phyloP scores from a whole-genome alignment of 2,329 filamentous ascomycete genomes.

The Cadophora malorum region DNA sequence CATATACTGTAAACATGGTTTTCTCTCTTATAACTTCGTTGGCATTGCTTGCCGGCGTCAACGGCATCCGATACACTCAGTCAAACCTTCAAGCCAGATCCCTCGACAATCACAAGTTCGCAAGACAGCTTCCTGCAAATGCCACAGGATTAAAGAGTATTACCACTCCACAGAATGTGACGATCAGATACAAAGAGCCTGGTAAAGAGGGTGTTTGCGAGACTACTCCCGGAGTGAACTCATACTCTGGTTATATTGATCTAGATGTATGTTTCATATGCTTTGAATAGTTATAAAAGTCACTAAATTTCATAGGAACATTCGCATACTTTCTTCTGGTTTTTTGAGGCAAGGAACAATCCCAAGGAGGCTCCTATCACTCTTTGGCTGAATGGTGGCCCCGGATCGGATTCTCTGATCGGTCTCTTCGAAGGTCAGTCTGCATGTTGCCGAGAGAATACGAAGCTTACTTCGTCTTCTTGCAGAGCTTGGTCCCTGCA shows the following conservation, averaged over 20 bases:
- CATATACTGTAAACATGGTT: slow-evolving; percentile 22
- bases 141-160: slow-evolving; percentile 48
- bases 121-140: slow-evolving; percentile 49
- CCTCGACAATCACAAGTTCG: slow-evolving; percentile 27
- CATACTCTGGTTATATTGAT: slow-evolving; percentile 42
- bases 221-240: slow-evolving; percentile 41
- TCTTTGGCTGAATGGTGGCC: slow-evolving; percentile 60
- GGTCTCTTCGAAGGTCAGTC: slow-evolving; percentile 53
- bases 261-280: slow-evolving; percentile 32
- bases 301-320: slow-evolving; percentile 45
- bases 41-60: slow-evolving; percentile 26
- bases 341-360: slow-evolving; percentile 57
- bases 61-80: slow-evolving; percentile 29
- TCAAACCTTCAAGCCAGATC: slow-evolving; percentile 37
- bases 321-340: slow-evolving; percentile 56
- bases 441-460: not conserved
- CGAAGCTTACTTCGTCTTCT: slow-evolving; percentile 9
- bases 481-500: slow-evolving; percentile 50
- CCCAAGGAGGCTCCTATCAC: slow-evolving; percentile 55
- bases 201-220: slow-evolving; percentile 43
- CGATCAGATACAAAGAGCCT: slow-evolving; percentile 55
- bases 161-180: slow-evolving; percentile 49
- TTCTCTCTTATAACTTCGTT: slow-evolving; percentile 25
- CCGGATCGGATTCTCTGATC: slow-evolving; percentile 59
- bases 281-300: slow-evolving; percentile 8